Base-by-base conservation (phyloP, 257 asterid genomes). In the Linaria vulgaris region DNA sequence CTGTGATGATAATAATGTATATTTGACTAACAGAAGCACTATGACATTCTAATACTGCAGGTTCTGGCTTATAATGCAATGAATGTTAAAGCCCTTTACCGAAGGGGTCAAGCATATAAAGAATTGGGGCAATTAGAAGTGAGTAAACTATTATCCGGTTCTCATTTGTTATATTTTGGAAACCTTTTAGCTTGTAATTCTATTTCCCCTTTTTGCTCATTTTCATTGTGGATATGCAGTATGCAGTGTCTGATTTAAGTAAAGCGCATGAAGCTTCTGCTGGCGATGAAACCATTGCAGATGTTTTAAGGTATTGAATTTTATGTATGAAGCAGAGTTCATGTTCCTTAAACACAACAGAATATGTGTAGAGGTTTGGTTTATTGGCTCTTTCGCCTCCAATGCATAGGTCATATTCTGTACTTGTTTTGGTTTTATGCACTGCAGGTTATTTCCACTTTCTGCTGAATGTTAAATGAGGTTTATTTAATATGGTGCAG, bases 71-170 rank as follows among this genome's bases (percentile, higher is more conserved):
- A 76, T 69, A 96, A 94, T 53, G 68, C 72, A 25, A 84, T 77
- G 63, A 94, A 94, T 67, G 76, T 84, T 56, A 94, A 94, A 74
- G 97, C 97, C 61, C 95, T 94, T 56, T 94, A 90, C 75, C 87
- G 97, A 59, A 83, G 95, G 69, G 99, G 97, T 69, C 97, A 87
- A 76, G 99, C 97, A 34, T 84, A 80, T 66, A 87, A 84, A 70
- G 95, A 82, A 59, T 17, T 85, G 73, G 91, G 89, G 48, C 83
- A 73, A 70, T 74, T 87, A 47, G 80, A 72, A 74, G 99, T 94
- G 78, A 75, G 97, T 74, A 59, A n/a, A 66, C 63, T 60, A 46
- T 74, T 69, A 52, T 31, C 60, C 5, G 12, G 49, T 44, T 61
- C 1, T 76, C 34, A 39, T 51, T 24, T 67, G 25, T 23, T 70